These are phyloP conservation scores for Podaxis sp. DNA, from an alignment of 768 basidiomycete genomes.

Conservation along the genomic window DNA sequence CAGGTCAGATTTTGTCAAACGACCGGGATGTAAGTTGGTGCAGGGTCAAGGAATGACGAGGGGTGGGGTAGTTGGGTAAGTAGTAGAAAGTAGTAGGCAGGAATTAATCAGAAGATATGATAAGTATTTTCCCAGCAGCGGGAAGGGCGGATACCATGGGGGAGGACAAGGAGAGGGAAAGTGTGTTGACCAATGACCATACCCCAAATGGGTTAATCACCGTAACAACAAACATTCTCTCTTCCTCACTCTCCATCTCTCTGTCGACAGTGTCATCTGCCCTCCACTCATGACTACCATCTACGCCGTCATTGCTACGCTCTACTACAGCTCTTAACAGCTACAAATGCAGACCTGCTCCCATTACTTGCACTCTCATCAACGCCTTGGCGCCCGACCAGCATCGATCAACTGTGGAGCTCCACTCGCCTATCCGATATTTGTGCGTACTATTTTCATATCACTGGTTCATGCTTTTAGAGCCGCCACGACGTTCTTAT, in stretches of 20 bases:
- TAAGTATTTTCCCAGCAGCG: slow-evolving; percentile 9
- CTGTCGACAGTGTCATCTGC: not conserved
- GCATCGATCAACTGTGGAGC: not conserved
- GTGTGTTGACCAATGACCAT: not conserved
- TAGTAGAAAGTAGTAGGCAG: too few relatives aligned
- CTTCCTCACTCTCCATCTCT: not conserved
- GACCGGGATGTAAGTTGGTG: slow-evolving; percentile 1
- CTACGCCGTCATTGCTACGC: not conserved
- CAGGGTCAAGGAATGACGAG: slow-evolving; percentile 9
- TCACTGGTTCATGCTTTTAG: not conserved
- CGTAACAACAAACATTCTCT: slow-evolving; percentile 1
- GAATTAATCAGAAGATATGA: slow-evolving; percentile 10
- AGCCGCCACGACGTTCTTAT: not conserved
- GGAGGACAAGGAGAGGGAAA: not conserved
- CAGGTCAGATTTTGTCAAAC: not conserved
- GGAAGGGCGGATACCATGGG: slow-evolving; percentile 1
- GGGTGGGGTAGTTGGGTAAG: not conserved
- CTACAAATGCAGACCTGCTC: not conserved
- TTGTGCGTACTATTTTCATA: not conserved
- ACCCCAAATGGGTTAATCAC: slow-evolving; percentile 8
- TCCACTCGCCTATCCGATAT: not conserved
- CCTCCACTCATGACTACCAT: not conserved
- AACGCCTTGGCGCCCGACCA: not conserved
- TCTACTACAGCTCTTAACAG: not conserved
- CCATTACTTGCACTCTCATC: not conserved